phyloP scores from a whole-genome alignment of 2,329 filamentous ascomycete genomes.

The Colletotrichum cereale region DNA sequence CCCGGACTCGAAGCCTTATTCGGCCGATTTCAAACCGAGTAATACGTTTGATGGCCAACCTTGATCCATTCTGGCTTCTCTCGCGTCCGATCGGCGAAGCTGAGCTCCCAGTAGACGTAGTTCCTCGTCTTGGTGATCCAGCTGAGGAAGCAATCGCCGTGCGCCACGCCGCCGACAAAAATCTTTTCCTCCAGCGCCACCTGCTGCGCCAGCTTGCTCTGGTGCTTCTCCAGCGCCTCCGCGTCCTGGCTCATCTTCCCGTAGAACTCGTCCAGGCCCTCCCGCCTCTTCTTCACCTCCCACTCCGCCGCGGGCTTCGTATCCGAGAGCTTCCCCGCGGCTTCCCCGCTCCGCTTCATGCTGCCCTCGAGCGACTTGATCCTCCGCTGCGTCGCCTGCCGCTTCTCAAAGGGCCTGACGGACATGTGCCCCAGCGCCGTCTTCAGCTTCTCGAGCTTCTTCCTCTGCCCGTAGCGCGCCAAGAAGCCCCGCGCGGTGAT shows the following conservation, averaged over 20 bases:
- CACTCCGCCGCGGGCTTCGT: too few relatives aligned
- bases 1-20: not conserved
- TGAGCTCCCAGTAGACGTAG: not conserved
- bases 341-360: not conserved
- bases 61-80: not conserved
- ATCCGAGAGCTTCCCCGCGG: not conserved
- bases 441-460: not conserved
- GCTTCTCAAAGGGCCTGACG: not conserved
- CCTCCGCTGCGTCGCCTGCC: not conserved
- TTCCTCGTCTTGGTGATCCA: constrained; percentile 12
- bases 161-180: not conserved
- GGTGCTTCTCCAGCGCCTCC: not conserved
- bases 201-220: not conserved
- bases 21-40: not conserved
- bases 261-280: not conserved
- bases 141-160: not conserved
- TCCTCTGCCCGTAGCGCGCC: not conserved
- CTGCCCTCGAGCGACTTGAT: not conserved
- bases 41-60: not conserved
- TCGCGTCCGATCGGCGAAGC: not conserved
- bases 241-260: not conserved
- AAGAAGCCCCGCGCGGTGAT: not conserved
- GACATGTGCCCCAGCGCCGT: constrained; percentile 1
- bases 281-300: not conserved
- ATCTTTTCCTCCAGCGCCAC: constrained; percentile 3